Evolutionary conservation across 2,329 filamentous ascomycete genomes (phyloP).

Genomic region (Talaromyces sp.): DNA sequence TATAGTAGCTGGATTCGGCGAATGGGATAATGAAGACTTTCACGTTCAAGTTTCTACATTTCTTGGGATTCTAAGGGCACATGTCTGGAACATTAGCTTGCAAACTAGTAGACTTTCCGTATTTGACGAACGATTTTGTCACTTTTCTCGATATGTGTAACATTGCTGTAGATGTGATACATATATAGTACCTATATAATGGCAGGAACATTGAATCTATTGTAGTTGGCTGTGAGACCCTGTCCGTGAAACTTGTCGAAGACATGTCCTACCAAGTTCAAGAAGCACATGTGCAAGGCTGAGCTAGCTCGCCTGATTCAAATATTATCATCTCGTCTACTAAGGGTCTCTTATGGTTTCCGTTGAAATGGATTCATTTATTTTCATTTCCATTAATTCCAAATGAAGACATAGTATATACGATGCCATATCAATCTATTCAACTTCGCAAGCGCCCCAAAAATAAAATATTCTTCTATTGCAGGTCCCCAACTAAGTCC

Average conservation of each 20-base stretch:
- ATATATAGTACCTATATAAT: too few species aligned
- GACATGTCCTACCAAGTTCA: not conserved
- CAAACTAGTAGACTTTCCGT: not conserved
- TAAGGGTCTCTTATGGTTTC: too few species aligned
- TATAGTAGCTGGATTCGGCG: constrained; percentile 19
- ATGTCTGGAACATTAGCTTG: too few species aligned
- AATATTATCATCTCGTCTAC: too few species aligned
- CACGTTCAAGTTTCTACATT: not conserved
- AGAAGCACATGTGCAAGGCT: too few species aligned
- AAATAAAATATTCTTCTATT: not conserved
- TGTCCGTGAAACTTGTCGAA: not conserved
- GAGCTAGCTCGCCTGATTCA: too few species aligned
- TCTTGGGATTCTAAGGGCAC: too few species aligned
- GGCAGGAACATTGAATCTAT: too few species aligned
- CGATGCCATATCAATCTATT: not conserved
- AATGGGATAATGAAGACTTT: constrained; percentile 18
- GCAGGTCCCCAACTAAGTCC: not conserved
- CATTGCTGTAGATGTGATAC: too few species aligned
- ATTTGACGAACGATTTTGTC: too few species aligned
- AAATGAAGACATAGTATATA: not conserved
- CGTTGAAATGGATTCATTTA: too few species aligned
- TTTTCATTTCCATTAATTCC: not conserved
- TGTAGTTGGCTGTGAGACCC: not conserved
- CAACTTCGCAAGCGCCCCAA: not conserved
- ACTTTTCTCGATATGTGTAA: too few species aligned